Evolutionary conservation across 2,329 filamentous ascomycete genomes (phyloP).

Genomic region (Paraphaeosphaeria sporulosa): DNA sequence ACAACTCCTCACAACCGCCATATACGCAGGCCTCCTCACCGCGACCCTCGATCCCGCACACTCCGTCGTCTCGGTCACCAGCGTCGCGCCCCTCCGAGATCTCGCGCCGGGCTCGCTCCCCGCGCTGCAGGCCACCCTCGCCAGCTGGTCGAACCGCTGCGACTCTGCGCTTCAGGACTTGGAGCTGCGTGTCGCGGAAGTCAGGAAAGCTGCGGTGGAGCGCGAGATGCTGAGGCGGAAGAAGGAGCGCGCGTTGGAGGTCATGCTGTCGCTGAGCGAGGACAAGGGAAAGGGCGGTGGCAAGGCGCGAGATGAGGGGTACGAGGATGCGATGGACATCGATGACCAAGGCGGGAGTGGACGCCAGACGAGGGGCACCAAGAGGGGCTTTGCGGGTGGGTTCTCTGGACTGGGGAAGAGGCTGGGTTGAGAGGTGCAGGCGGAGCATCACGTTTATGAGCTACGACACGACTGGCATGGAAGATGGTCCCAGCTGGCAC

Average conservation of each 20-base stretch:
- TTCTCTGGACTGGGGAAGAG: conserved; percentile 38
- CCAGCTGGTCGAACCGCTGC: conserved; percentile 82
- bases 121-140: conserved; percentile 71
- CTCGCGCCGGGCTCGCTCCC: conserved; percentile 76
- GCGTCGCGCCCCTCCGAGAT: conserved; percentile 86
- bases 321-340: conserved; percentile 48
- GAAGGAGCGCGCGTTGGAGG: conserved; percentile 51
- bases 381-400: conserved; percentile 37
- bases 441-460: neutral
- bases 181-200: conserved; percentile 74
- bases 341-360: conserved; percentile 43
- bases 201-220: conserved; percentile 60
- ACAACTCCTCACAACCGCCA: conserved; percentile 82
- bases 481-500: neutral
- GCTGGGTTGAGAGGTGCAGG: conserved; percentile 25
- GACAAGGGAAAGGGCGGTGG: conserved; percentile 40
- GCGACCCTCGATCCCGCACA: conserved; percentile 84
- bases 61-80: conserved; percentile 77
- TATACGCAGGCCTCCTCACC: conserved; percentile 83
- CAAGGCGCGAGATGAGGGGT: conserved; percentile 23
- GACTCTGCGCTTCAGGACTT: conserved; percentile 75
- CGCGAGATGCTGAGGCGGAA: conserved; percentile 53
- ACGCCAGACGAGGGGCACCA: conserved; percentile 38
- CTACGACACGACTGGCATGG: neutral
- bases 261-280: conserved; percentile 31